Base-by-base conservation (phyloP, 192 early-diverging fungal species). In the Mortierella alpina region DNA sequence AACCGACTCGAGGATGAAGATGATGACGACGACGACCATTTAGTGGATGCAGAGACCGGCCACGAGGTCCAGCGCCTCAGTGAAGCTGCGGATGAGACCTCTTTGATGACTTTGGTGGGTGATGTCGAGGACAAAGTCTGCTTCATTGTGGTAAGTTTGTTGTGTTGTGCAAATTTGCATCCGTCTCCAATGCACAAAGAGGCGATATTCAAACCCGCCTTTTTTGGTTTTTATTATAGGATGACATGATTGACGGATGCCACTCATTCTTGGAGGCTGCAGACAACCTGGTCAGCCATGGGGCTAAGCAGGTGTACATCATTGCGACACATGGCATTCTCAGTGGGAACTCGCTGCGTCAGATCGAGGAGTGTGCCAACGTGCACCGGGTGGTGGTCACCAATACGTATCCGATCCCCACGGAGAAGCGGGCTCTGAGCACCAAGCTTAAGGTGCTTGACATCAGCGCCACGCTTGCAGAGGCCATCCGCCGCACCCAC, bases 281-380 rank as follows among this genome's bases (percentile, higher is more conserved):
- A 57, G 92, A 95, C 68, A 94, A 95, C 70, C 85, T 99, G 72
- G 91, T 95, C 70, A 88, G 88, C 53, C 94, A 96, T 73, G 80
- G 84, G 66, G 94, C 92, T 7, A 91, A 91, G 68, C 85, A 85
- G 31, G 96, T 99, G 14, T 93, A 94, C 71, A 92, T 97, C 58
- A 92, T 99, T 65, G 96, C 95, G 0, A 96, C 96, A 7, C 98
- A 99, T 68, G 98, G 96, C 22, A 92, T 99, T 67, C 86, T 99
- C 50, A 96, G 95, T 64, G 95, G 91, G 40, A 91, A 95, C 72
- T 92, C 96, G 31, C 80, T 98, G 53, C 87, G 88, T 22, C 90
- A 96, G 70, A 94, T 99, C 80, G 89, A 96, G 72, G 88, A 90
- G 59, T 95, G 93, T 63, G 81, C 88, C 7, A 92, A 91, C 22